Evolutionary conservation across 2,329 filamentous ascomycete genomes (phyloP), one percentile per base, ranked within the genome.

Genomic region (Sordariomycetes sp.): DNA sequence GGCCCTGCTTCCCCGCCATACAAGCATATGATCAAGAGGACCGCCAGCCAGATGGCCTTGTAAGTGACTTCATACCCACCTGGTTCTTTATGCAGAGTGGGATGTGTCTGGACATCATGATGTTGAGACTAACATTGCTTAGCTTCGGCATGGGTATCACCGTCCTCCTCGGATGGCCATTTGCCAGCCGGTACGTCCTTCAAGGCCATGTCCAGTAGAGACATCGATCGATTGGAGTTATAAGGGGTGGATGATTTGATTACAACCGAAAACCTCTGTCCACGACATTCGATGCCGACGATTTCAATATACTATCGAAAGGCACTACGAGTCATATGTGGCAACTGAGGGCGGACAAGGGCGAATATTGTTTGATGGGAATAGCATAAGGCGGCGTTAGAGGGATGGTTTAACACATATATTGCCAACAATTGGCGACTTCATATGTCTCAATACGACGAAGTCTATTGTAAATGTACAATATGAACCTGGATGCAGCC

Each of bases 131-230:
- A 22, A 57, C 48, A 32, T 13, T 7, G 56, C 53, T 22, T 54
- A 72, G 70, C 35, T 72, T 70, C 64, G 63, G 67, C 58, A 69
- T 69, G 53, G 65, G 65, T 45, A 65, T 71, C 54, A 61, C 60
- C 50, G 52, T 68, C 51, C 58, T 71, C 24, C 65, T 72, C 20
- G 67, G 67, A 56, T 72, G 70, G 70, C 70, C 70, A 20, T 56
- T 64, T 6, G 60, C 64, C 24, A 65, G 64, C 59, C 60, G 65
- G 59, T 56, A 61, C 32, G 56, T 62, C 52, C 62, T 68, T 24
- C 68, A 71, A 42, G 69, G 69, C 25, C 65, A 64, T 58, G 57
- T 71, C 20, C n/a, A 32, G 48, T 45, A 6, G 45, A 22, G 36
- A 39, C 12, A 13, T 39, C 36, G 12, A 12, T 12, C 28, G 12